phyloP scores from a whole-genome alignment of 306 rosid genomes.

The Cotoneaster glaucophyllus region DNA sequence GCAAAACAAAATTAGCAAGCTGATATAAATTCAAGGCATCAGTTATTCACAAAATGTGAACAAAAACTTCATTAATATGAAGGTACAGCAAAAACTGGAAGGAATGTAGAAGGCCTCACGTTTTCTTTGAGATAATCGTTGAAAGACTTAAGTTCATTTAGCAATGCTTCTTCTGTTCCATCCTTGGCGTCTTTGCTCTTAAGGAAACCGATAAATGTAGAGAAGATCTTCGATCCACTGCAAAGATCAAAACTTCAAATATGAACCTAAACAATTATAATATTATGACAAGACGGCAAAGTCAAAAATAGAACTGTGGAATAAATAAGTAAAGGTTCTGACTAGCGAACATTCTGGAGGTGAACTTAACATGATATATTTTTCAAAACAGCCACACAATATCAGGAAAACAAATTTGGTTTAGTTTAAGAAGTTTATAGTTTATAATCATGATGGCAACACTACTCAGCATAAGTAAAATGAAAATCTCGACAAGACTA shows the following conservation, averaged over 20 bases:
- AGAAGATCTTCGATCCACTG: conserved; percentile 88
- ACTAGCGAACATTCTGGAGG: neutral
- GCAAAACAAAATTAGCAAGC: neutral
- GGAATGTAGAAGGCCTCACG: conserved; percentile 43
- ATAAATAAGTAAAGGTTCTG: neutral
- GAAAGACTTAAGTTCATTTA: conserved; percentile 66
- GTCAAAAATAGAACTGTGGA: neutral
- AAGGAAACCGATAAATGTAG: conserved; percentile 84
- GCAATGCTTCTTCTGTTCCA: conserved; percentile 78
- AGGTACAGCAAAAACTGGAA: neutral
- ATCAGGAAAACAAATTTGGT: neutral
- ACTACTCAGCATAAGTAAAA: neutral
- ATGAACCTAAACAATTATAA: neutral
- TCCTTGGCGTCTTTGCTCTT: conserved; percentile 90
- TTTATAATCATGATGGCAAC: neutral
- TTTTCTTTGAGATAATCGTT: conserved; percentile 71
- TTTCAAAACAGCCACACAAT: neutral
- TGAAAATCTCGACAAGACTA: neutral
- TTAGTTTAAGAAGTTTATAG: neutral
- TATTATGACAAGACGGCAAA: neutral
- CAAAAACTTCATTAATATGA: neutral
- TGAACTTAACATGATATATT: neutral
- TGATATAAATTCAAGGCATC: neutral
- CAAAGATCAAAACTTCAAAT: conserved; percentile 13
- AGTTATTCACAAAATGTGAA: neutral